phyloP scores from a whole-genome alignment of 2,329 filamentous ascomycete genomes.

The Magnaporthales sp. region DNA sequence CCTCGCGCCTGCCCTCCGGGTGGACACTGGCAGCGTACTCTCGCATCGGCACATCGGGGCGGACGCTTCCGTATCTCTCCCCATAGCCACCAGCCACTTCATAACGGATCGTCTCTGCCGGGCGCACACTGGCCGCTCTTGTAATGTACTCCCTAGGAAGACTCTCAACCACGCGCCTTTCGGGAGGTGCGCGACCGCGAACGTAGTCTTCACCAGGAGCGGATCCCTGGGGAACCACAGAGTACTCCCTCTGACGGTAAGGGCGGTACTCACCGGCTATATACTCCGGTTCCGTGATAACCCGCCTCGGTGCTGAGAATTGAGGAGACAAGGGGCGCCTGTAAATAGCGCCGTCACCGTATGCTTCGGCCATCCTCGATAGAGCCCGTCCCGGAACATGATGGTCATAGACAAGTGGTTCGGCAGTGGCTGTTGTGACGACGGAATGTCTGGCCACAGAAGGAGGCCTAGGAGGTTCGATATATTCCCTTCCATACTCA shows the following conservation, averaged over 20 bases:
- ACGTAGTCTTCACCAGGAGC: constrained; percentile 35
- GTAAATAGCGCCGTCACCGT: constrained; percentile 43
- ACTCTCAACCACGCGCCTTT: constrained; percentile 27
- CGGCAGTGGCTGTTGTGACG: constrained; percentile 30
- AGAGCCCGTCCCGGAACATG: constrained; percentile 34
- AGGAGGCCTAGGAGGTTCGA: constrained; percentile 38
- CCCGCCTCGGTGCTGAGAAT: constrained; percentile 38
- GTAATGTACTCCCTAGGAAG: constrained; percentile 42
- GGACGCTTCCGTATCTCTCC: constrained; percentile 41
- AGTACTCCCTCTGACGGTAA: constrained; percentile 50
- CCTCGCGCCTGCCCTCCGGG: constrained; percentile 28
- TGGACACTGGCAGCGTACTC: constrained; percentile 37
- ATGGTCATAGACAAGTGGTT: constrained; percentile 52
- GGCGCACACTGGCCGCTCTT: constrained; percentile 46
- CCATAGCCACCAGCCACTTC: constrained; percentile 17
- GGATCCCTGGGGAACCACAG: constrained; percentile 35
- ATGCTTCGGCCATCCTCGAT: constrained; percentile 40
- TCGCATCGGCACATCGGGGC: constrained; percentile 38
- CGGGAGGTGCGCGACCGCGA: constrained; percentile 19
- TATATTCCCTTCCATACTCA: constrained; percentile 73
- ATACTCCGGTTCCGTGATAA: constrained; percentile 56
- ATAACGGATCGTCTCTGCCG: constrained; percentile 25
- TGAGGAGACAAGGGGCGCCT: constrained; percentile 37
- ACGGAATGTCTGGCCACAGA: constrained; percentile 40
- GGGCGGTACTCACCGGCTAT: constrained; percentile 41